Percentiles rank a stretch among this genome's conserved stretches.
Evolutionary conservation across 2,329 filamentous ascomycete species (phyloP).

Genomic region (Blastomyces gilchristii): DNA sequence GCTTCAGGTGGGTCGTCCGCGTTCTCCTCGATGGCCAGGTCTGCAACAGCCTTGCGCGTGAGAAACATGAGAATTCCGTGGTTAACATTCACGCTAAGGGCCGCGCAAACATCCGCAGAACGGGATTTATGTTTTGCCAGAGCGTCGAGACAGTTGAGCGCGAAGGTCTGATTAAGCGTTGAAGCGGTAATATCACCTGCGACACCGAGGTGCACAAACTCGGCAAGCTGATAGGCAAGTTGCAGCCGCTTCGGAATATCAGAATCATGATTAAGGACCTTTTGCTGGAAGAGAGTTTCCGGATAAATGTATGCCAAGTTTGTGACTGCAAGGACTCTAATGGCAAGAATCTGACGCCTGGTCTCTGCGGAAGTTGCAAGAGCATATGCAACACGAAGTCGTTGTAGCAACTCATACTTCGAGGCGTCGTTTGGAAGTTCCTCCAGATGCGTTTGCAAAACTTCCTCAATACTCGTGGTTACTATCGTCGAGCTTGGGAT

Average conservation of each 20-base stretch:
- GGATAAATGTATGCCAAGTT: constrained; percentile 84
- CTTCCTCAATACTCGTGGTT: constrained; percentile 28
- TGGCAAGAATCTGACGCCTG: constrained; percentile 65
- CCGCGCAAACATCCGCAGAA: constrained; percentile 70
- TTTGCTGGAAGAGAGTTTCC: constrained; percentile 74
- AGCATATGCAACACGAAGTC: constrained; percentile 72
- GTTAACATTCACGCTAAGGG: constrained; percentile 91
- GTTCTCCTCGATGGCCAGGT: constrained; percentile 56
- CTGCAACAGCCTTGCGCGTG: constrained; percentile 77
- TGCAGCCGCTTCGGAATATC: constrained; percentile 86
- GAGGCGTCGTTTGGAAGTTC: constrained; percentile 57
- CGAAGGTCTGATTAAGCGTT: constrained; percentile 67
- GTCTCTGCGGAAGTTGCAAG: constrained; percentile 55
- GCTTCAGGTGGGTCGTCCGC: constrained; percentile 52
- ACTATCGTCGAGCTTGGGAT: constrained; percentile 45
- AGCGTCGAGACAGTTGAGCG: constrained; percentile 73
- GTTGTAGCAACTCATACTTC: constrained; percentile 76
- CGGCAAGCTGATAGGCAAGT: constrained; percentile 81
- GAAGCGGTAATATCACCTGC: constrained; percentile 60
- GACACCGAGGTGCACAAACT: constrained; percentile 74
- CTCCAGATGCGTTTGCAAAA: constrained; percentile 37
- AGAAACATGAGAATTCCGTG: constrained; percentile 92
- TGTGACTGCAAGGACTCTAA: constrained; percentile 75
- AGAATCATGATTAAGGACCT: constrained; percentile 73
- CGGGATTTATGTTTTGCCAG: constrained; percentile 68